A percentile compares a stretch with the other conserved stretches of the same genome.
Evolutionary conservation across 345 rosid species (phyloP).

Genomic region (Gossypium turneri): DNA sequence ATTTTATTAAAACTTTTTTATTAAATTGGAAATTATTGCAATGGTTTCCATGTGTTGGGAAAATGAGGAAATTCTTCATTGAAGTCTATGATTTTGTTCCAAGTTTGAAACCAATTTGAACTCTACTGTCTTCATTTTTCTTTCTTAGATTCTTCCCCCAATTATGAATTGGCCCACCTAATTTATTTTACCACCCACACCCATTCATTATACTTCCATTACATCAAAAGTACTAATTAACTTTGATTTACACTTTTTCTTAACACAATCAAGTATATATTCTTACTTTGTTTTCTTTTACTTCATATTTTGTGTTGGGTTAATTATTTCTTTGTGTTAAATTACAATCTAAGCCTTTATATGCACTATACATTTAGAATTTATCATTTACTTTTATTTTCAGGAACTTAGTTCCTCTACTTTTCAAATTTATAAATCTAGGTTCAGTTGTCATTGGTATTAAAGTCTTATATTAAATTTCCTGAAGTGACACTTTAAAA

Average conservation of each 20-base stretch:
- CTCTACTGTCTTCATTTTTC: background rate
- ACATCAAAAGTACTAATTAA: background rate
- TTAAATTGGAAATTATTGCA: too few species aligned
- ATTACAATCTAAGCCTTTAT: too few species aligned
- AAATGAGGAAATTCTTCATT: background rate
- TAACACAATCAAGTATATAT: too few species aligned
- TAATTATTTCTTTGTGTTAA: too few species aligned
- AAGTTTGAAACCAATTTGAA: background rate
- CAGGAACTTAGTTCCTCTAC: fast-evolving
- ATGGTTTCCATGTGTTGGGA: background rate
- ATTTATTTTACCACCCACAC: background rate
- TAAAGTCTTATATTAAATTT: too few species aligned
- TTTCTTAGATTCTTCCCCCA: background rate
- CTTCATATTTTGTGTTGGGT: too few species aligned
- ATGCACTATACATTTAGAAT: too few species aligned
- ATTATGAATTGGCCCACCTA: background rate
- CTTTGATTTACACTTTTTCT: background rate
- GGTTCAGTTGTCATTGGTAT: fast-evolving
- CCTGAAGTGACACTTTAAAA: too few species aligned
- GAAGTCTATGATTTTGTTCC: background rate
- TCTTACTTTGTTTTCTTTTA: too few species aligned
- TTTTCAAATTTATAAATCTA: too few species aligned
- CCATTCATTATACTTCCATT: background rate
- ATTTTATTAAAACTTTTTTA: too few species aligned
- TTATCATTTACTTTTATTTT: too few species aligned